Percentiles rank a stretch among this genome's conserved stretches.
phyloP scores from a whole-genome alignment of 345 rosid species.

The Jatropha curcas region DNA sequence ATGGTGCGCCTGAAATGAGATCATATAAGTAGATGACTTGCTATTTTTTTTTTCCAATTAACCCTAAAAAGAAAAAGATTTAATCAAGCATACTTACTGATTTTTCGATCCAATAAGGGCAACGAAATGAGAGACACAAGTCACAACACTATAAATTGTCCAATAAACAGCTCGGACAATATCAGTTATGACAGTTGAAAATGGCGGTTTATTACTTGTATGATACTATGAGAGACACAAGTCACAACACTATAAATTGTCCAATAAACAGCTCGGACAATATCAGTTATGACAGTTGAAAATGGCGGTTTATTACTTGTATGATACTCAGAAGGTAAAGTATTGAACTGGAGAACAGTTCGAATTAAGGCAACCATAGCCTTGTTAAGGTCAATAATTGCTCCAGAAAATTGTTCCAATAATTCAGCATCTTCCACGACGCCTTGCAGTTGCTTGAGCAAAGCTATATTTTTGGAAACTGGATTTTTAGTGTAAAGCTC shows the following conservation, averaged over 20 bases:
- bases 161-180: slow-evolving; percentile 3
- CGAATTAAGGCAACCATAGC: neutral
- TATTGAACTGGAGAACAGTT: neutral
- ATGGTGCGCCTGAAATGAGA: neutral
- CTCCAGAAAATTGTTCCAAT: slow-evolving; percentile 33
- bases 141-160: slow-evolving; percentile 4
- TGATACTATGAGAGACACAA: too few relatives aligned
- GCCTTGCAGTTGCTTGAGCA: slow-evolving; percentile 50
- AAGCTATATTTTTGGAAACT: slow-evolving; percentile 42
- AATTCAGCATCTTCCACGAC: slow-evolving; percentile 28
- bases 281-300: too few relatives aligned
- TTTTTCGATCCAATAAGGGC: neutral
- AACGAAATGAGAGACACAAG: neutral
- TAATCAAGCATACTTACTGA: neutral
- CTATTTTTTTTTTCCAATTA: too few relatives aligned
- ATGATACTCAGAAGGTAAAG: neutral
- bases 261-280: too few relatives aligned
- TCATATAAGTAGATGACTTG: too few relatives aligned
- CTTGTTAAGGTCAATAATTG: neutral
- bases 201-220: neutral
- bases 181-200: neutral
- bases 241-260: too few relatives aligned
- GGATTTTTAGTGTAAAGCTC: slow-evolving; percentile 31
- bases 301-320: too few relatives aligned
- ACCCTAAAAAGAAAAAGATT: neutral